Base-by-base conservation (phyloP, 2,329 filamentous ascomycete genomes). In the Exophiala lecanii-corni region DNA sequence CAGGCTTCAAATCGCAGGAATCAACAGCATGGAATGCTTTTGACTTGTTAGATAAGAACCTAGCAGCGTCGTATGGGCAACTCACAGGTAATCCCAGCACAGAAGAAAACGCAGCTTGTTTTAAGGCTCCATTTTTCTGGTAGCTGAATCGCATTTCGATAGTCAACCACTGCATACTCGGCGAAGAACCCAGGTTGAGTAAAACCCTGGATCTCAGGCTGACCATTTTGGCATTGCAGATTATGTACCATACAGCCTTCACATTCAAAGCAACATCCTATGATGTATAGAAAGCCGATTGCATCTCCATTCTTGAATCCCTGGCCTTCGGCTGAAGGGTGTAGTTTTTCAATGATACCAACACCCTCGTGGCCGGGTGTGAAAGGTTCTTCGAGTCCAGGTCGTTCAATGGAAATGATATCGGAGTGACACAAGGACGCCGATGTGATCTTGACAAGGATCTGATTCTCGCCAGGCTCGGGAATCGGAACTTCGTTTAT, bases 341-440 rank as follows among this genome's bases (percentile, higher is more conserved):
- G 57, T 4, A 72, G 59, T 5, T 59, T 55, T 10, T 65, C 63
- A 36, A 72, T 64, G 42, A 66, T 55, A 1, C 69, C 70, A 16
- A 70, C 66, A 12, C 69, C 71, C 57, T 73, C 71, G 49, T 73
- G 71, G 3, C 70, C 69, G 4, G 71, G 51, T 2, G 64, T 66
- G 1, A 64, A 42, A 9, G 53, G 53, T 13, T 46, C 34, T 18
- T 32, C 37, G 4, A 15, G 13, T 4, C 21, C 23, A 9, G 32
- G 20, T 10, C 19, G 12, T 16, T 44, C 18, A 3, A 47, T 36
- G 6, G 36, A 9, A 33, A 63, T 62, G 5, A 66, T 50, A 39
- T 68, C 66, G 2, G 62, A 62, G 47, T 68, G 65, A 50, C 65
- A 68, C 7, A 68, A 57, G 0, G 64, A 66, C 4, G 66, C 65